Percentiles rank a stretch among this genome's conserved stretches.
phyloP scores from a whole-genome alignment of 257 asterid genomes.

The Fraxinus americana region DNA sequence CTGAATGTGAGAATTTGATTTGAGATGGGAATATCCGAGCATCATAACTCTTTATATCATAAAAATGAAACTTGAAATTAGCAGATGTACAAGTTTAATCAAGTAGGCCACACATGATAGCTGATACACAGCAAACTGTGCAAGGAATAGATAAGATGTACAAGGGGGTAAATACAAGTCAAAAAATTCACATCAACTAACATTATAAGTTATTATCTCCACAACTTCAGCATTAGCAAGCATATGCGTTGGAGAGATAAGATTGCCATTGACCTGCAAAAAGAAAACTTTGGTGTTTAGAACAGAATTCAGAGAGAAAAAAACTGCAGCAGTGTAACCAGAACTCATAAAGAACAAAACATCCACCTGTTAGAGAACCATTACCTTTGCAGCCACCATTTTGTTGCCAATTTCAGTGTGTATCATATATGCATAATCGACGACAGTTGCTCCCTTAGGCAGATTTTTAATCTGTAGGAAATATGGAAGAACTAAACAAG shows the following conservation, averaged over 20 bases:
- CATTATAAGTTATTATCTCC: constrained; percentile 78
- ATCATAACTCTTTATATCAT: neutral
- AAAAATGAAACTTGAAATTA: neutral
- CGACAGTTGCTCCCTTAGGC: constrained; percentile 79
- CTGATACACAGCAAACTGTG: neutral
- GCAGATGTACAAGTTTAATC: neutral
- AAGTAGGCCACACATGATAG: neutral
- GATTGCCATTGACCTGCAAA: constrained; percentile 88
- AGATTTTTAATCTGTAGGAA: constrained; percentile 73
- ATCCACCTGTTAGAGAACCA: constrained; percentile 5
- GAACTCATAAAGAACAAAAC: constrained; percentile 12
- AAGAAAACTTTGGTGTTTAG: constrained; percentile 21
- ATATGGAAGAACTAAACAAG: constrained; percentile 10
- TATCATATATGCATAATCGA: constrained; percentile 90
- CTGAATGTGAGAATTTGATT: neutral
- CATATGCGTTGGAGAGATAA: constrained; percentile 74
- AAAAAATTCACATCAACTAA: constrained; percentile 41
- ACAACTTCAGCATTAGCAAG: constrained; percentile 93
- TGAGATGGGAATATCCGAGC: neutral
- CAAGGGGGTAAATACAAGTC: constrained; percentile 12
- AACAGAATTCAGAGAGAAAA: constrained; percentile 3
- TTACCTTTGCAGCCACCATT: constrained; percentile 95
- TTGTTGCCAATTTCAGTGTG: constrained; percentile 89
- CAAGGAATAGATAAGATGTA: neutral
- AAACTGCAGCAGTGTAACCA: neutral